phyloP scores from a whole-genome alignment of 345 rosid species.

The Gossypium thurberi region DNA sequence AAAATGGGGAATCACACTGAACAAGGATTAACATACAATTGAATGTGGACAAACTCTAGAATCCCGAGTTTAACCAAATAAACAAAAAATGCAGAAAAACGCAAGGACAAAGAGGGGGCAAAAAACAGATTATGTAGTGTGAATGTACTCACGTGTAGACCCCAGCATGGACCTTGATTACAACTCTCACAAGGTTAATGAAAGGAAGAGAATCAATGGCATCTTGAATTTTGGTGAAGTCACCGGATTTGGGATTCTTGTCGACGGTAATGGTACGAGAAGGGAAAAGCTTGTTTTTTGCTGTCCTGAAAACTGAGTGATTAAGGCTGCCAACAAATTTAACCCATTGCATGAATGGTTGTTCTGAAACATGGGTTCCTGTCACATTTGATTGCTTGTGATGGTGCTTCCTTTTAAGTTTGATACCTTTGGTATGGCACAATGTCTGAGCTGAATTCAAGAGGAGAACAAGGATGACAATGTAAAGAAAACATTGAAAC shows the following conservation, averaged over 20 bases:
- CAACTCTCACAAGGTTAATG: conserved; percentile 73
- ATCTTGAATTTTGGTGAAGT: conserved; percentile 80
- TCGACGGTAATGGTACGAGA: conserved; percentile 58
- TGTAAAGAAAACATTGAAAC: conserved; percentile 5
- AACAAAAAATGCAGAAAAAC: not conserved
- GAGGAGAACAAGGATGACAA: conserved; percentile 31
- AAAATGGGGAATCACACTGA: not conserved
- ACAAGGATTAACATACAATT: not conserved
- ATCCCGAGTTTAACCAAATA: not conserved
- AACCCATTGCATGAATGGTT: conserved; percentile 92
- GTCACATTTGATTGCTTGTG: conserved; percentile 36
- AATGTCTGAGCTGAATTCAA: conserved; percentile 28
- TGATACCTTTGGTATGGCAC: conserved; percentile 66
- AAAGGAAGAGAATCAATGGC: conserved; percentile 91
- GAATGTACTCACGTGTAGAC: conserved; percentile 69
- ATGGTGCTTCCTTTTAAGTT: conserved; percentile 17
- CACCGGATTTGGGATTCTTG: conserved; percentile 56
- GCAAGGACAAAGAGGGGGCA: not conserved
- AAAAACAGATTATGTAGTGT: no score
- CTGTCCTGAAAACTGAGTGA: conserved; percentile 68
- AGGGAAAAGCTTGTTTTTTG: conserved; percentile 86
- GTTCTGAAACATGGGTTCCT: conserved; percentile 54
- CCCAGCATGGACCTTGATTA: conserved; percentile 91
- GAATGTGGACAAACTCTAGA: conserved; percentile 12
- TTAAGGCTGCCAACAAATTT: conserved; percentile 71